Percentiles rank a stretch among this genome's conserved stretches.
phyloP scores from a whole-genome alignment of 148 eudicot genomes.

The Silene uniflora region DNA sequence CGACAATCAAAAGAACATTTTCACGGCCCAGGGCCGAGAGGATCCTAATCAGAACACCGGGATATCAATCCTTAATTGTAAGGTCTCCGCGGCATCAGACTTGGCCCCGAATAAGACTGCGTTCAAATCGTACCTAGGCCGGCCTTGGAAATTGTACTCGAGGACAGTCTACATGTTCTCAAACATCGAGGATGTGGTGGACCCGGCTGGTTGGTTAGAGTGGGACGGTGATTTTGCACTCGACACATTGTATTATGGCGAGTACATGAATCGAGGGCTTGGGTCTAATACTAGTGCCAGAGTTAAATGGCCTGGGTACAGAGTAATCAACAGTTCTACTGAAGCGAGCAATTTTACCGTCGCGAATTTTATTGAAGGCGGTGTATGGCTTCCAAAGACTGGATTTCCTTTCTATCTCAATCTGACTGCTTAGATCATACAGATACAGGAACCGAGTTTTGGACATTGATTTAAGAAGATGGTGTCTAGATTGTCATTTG shows the following conservation, averaged over 20 bases:
- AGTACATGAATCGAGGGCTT: slow-evolving; percentile 64
- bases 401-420: slow-evolving; percentile 45
- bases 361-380: slow-evolving; percentile 58
- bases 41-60: slow-evolving; percentile 94
- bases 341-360: slow-evolving; percentile 67
- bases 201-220: slow-evolving; percentile 77
- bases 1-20: slow-evolving; percentile 59
- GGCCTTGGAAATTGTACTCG: slow-evolving; percentile 78
- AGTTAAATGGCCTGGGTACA: slow-evolving; percentile 79
- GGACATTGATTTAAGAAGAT: too few relatives aligned
- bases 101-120: slow-evolving; percentile 43
- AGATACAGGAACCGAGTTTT: neutral
- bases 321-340: slow-evolving; percentile 31
- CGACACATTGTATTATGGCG: slow-evolving; percentile 59
- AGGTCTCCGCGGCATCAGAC: slow-evolving; percentile 64
- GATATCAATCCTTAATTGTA: slow-evolving; percentile 57
- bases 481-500: neutral
- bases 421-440: slow-evolving; percentile 30
- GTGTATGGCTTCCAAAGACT: slow-evolving; percentile 51
- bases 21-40: slow-evolving; percentile 90
- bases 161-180: slow-evolving; percentile 53
- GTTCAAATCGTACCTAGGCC: slow-evolving; percentile 50
- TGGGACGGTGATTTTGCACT: slow-evolving; percentile 69
- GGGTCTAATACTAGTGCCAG: slow-evolving; percentile 64
- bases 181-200: slow-evolving; percentile 44